Base-by-base conservation (phyloP, 1,139 yeast species). In the Pichia sp. region DNA sequence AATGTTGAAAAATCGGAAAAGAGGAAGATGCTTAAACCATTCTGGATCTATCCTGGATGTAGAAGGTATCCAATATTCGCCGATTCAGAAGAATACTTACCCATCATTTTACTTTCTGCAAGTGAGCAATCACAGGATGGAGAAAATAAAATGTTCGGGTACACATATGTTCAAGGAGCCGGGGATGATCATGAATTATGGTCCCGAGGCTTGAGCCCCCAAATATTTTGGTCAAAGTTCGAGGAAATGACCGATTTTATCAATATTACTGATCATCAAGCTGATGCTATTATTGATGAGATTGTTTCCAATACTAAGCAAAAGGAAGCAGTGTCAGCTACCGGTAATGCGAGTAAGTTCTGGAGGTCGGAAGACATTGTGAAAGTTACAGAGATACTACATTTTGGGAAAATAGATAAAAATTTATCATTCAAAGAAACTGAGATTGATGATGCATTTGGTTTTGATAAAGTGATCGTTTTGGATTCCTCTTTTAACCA, bases 181-280 rank as follows among this genome's bases (percentile, higher is more conserved):
- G 97, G 95, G 0, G 97, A 91, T 68, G 97, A 91, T 64, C 96
- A 91, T 66, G 97, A 91, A 64, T 73, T 85, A 30, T 91, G 97
- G 97, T 83, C 91, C 0, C 66, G 72, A 6, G 75, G 76, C 0
- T 68, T 90, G 30, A 77, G 75, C 1, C 82, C 93, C 0, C 62
- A 66, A 1, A 53, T 79, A 16, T 80, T 87, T 54, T 90, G 96
- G 96, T 58, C 67, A 0, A 65, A 77, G 52, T 57, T 69, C 2
- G 69, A 69, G 0, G 44, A 61, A 2, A 65, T 83, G 16, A 71
- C 72, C 8, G 65, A 70, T 24, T 16, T 56, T 36, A 14, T 14
- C n/a, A 14, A 36, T 17, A 9, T 42, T 12, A 64, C 77, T 3
- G 76, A 75, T 47, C 67, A 70, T 7, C 75, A 75, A 62, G 47